These are phyloP conservation scores for Trichoderma sp. DNA, from an alignment of 2,329 filamentous ascomycete genomes.

Conservation along the genomic window DNA sequence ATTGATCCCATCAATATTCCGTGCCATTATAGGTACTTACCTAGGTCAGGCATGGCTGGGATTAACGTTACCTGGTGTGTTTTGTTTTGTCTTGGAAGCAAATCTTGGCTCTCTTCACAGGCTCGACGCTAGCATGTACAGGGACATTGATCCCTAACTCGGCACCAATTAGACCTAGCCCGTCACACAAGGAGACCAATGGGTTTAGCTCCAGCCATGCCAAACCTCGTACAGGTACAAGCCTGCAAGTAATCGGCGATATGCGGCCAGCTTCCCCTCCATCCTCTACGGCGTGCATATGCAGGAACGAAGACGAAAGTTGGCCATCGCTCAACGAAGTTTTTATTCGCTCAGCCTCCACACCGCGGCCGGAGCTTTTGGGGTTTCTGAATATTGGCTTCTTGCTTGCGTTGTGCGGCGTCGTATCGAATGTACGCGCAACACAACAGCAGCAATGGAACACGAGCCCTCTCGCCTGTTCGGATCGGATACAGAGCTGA, in stretches of 20 bases:
- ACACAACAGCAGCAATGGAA: background rate
- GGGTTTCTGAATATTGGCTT: background rate
- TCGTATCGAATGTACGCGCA: background rate
- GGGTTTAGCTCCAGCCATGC: background rate
- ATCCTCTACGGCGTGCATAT: background rate
- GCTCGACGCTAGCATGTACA: background rate
- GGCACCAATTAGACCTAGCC: background rate
- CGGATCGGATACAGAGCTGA: conserved; percentile 5
- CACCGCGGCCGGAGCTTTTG: background rate
- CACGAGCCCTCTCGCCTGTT: background rate
- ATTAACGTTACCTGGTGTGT: background rate
- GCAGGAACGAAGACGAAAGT: conserved; percentile 12
- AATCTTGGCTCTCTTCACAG: background rate
- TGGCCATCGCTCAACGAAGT: background rate
- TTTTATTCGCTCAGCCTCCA: conserved; percentile 19
- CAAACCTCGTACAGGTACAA: background rate
- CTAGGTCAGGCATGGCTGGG: background rate
- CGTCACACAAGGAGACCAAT: background rate
- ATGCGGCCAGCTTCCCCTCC: conserved; percentile 8
- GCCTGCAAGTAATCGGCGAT: conserved; percentile 10
- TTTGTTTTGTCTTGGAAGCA: background rate
- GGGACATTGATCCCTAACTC: background rate
- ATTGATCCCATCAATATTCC: background rate
- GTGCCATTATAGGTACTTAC: background rate
- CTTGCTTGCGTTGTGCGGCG: background rate